Conservation (phyloP, 108 stramenopile species). For the Cyclotella baltica region DNA sequence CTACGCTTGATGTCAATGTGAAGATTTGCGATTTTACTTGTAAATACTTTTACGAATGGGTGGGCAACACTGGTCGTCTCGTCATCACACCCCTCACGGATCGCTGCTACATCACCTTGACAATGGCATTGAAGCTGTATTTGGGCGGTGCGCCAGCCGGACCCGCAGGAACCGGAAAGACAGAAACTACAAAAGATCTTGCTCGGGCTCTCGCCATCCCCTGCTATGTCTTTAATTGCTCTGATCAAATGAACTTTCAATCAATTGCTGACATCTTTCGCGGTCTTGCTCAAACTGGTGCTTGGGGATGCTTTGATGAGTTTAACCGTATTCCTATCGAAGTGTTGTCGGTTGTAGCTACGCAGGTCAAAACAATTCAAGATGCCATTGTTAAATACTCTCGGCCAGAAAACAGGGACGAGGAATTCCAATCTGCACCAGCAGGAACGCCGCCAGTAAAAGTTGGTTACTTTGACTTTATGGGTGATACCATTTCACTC, state of each 20-base stretch:
- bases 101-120: constrained; percentile 93
- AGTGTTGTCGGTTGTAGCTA: constrained; percentile 92
- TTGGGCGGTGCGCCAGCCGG: constrained; percentile 94
- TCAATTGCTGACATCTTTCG: constrained; percentile 93
- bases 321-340: constrained; percentile 94
- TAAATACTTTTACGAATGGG: constrained; percentile 96
- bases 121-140: constrained; percentile 92
- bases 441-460: constrained; percentile 87
- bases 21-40: constrained; percentile 88
- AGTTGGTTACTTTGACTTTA: constrained; percentile 90
- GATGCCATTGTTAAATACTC: constrained; percentile 89
- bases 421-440: constrained; percentile 80
- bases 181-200: constrained; percentile 91
- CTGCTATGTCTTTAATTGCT: constrained; percentile 95
- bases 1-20: constrained; percentile 83
- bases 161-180: constrained; percentile 85
- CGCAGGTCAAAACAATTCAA: constrained; percentile 92
- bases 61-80: constrained; percentile 89
- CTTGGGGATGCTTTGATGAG: constrained; percentile 96
- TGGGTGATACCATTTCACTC: constrained; percentile 86
- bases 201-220: constrained; percentile 89
- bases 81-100: constrained; percentile 94
- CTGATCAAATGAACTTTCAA: constrained; percentile 95
- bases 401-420: constrained; percentile 79
- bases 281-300: constrained; percentile 89